Conservation (phyloP, 148 eudicot species). For the Amaranthus hypochondriacus region DNA sequence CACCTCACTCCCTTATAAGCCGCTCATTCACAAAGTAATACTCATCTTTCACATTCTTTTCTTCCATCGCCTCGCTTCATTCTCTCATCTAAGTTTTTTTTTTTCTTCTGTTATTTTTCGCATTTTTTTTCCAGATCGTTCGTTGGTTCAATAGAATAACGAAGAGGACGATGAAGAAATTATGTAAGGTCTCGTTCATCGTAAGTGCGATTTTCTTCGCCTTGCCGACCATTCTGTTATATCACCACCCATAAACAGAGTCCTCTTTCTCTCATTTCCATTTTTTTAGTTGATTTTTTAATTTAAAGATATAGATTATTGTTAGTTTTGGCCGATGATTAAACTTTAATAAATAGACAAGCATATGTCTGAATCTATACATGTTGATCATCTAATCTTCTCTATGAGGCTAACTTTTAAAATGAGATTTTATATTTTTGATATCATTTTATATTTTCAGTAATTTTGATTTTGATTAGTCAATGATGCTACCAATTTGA, state of each 20-base stretch:
- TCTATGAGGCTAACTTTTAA: no score
- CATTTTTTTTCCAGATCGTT: no score
- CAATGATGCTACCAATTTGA: no score
- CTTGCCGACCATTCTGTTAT: constrained; percentile 70
- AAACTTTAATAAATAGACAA: constrained; percentile 36
- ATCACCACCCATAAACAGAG: no score
- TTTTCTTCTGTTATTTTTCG: no score
- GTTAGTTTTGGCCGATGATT: constrained; percentile 43
- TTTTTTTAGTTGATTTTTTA: background rate
- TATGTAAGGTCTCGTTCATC: constrained; percentile 64
- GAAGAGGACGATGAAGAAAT: constrained; percentile 15
- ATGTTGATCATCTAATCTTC: no score
- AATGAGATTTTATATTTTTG: no score
- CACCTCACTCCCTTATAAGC: no score
- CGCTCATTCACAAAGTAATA: no score
- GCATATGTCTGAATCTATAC: background rate
- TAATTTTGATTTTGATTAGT: no score
- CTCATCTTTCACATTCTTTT: background rate
- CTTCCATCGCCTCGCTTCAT: background rate
- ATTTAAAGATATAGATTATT: background rate
- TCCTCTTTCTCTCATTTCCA: no score
- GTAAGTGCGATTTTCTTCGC: constrained; percentile 46
- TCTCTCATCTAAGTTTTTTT: background rate
- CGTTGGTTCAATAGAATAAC: no score
- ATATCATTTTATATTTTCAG: background rate